Evolutionary conservation across 2,329 filamentous ascomycete species (phyloP).

Genomic region (Pezicula rhizophila): DNA sequence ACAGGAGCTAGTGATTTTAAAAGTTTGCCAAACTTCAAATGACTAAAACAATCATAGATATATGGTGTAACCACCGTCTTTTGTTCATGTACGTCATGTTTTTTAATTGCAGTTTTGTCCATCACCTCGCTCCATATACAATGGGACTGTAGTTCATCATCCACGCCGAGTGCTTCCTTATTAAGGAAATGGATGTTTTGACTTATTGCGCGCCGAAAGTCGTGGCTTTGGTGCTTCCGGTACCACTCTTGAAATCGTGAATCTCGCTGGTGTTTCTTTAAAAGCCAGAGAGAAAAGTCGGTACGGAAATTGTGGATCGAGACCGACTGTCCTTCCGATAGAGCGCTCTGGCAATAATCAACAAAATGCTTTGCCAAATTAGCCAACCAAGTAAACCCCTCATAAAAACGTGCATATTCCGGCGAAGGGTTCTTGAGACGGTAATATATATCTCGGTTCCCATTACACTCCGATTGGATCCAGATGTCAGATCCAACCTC

Average conservation of each 20-base stretch:
- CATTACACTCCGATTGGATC: slow-evolving; percentile 50
- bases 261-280: slow-evolving; percentile 35
- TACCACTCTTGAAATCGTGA: slow-evolving; percentile 49
- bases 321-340: slow-evolving; percentile 29
- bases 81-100: slow-evolving; percentile 18
- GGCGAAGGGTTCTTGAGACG: slow-evolving; percentile 46
- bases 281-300: slow-evolving; percentile 54
- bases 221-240: slow-evolving; percentile 39
- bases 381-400: slow-evolving; percentile 64
- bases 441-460: slow-evolving; percentile 53
- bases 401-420: slow-evolving; percentile 58
- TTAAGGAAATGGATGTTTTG: slow-evolving; percentile 58
- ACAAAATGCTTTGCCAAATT: slow-evolving; percentile 66
- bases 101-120: slow-evolving; percentile 23
- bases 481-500: slow-evolving; percentile 52
- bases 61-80: slow-evolving; percentile 66
- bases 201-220: slow-evolving; percentile 58
- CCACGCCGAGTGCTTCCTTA: slow-evolving; percentile 51
- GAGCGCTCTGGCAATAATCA: slow-evolving; percentile 42
- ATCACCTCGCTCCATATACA: slow-evolving; percentile 32
- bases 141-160: slow-evolving; percentile 20
- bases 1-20: slow-evolving; percentile 35
- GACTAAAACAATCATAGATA: slow-evolving; percentile 55
- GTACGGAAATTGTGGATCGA: slow-evolving; percentile 49
- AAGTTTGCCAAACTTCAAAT: slow-evolving; percentile 52